Base-by-base conservation (phyloP, 495 filamentous ascomycete genomes). In the Cercophora samala region DNA sequence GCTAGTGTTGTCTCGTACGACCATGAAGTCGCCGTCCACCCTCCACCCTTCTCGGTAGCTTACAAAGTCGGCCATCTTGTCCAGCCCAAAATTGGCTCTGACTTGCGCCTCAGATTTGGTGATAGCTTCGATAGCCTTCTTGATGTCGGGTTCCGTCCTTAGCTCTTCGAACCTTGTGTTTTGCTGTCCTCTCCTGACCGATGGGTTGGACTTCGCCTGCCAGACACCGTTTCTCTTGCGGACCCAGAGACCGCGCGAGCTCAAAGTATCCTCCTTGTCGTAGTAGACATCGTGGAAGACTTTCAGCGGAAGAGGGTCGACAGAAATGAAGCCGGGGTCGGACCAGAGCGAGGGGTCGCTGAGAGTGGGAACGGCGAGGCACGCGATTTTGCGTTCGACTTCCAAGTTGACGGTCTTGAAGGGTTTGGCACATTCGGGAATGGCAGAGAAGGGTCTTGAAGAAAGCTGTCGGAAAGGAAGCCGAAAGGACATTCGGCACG, bases 281-380 rank as follows among this genome's bases (percentile, higher is more conserved):
- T 71, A 79, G 67, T 78, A 80, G 21, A 70, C 69, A 64, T 80
- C 78, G 60, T 69, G 72, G 29, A 75, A 67, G 21, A 54, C 68
- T 25, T 69, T 63, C 26, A 60, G 61, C 11, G 72, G 72, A 51
- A 71, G 64, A 53, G 67, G 59, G 11, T 55, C 24, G 3, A 77
- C 60, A 29, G 64, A 66, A 9, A 56, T 55, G 65, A 80, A 77
- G 37, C 64, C 66, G 25, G 72, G 72, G 25, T 53, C 46, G 29
- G 37, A 46, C 37, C 37, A 46, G 8, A 46, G 37, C 15, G 37
- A 11, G 13, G 37, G 37, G 37, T 46, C 15, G 15, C 37, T 46
- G 6, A 72, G 65, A n/a, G 63, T 66, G 65, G 69, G 68, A 17
- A 60, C 52, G 58, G 65, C 72, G 42, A 78, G 66, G 11, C 64